Evolutionary conservation across 768 basidiomycete species (phyloP).

Genomic region (Hericium coralloides): DNA sequence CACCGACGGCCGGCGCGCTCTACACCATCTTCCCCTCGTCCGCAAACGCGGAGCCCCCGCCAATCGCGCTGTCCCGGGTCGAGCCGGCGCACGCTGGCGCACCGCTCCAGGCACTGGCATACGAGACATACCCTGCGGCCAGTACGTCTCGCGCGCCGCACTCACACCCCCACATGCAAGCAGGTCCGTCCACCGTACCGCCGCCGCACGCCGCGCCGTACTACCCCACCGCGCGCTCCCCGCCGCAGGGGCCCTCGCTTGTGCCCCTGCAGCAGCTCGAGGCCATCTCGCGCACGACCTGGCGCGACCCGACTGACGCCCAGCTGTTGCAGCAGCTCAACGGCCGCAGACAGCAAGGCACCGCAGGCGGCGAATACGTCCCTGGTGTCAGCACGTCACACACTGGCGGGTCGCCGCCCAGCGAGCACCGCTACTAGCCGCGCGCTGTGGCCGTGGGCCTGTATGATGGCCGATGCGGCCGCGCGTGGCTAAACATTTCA

Average conservation of each 20-base stretch:
- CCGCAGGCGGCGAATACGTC: neutral
- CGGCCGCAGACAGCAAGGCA: neutral
- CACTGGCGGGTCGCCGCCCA: neutral
- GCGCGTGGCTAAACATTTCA: neutral
- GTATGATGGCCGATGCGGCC: no score
- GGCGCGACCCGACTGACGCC: slow-evolving; percentile 7
- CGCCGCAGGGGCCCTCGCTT: slow-evolving; percentile 1
- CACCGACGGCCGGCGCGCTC: slow-evolving; percentile 8
- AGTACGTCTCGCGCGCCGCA: neutral
- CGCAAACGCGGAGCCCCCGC: slow-evolving; percentile 7
- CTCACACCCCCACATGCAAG: neutral
- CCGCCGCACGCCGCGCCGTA: neutral
- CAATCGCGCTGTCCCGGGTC: neutral
- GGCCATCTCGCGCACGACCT: neutral
- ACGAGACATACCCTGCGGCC: neutral
- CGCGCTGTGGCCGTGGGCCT: neutral
- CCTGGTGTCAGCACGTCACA: neutral
- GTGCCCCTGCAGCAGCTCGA: slow-evolving; percentile 13
- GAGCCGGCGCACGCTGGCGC: no score
- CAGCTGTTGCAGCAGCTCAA: slow-evolving; percentile 10
- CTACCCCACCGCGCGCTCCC: neutral
- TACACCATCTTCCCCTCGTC: slow-evolving; percentile 14
- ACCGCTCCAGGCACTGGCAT: neutral
- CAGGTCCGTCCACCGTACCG: neutral
- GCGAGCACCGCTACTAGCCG: neutral